These are phyloP conservation scores for Chaetomiaceae sp. DNA, from an alignment of 2,329 filamentous ascomycete species.

Conservation along the genomic window DNA sequence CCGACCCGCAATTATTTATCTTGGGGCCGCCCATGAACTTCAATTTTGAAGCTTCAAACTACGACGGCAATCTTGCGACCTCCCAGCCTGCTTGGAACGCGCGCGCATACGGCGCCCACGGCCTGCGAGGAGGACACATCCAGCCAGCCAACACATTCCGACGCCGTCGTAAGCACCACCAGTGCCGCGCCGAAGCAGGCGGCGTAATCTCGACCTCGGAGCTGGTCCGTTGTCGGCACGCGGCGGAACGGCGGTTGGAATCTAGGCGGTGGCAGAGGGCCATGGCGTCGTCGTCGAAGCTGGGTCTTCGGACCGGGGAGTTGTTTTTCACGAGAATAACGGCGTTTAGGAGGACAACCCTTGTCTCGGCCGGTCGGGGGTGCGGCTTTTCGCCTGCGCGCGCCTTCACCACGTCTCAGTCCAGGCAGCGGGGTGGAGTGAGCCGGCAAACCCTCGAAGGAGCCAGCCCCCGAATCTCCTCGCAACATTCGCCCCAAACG, in stretches of 20 bases:
- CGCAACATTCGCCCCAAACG: not conserved
- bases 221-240: not conserved
- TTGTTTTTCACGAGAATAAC: slow-evolving; percentile 5
- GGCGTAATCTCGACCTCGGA: not conserved
- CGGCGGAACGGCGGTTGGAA: not conserved
- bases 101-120: too few species aligned
- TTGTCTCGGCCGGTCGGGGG: not conserved
- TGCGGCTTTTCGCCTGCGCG: not conserved
- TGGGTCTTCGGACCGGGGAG: slow-evolving; percentile 14
- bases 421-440: not conserved
- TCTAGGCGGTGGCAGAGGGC: too few species aligned
- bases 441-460: not conserved
- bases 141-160: too few species aligned
- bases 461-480: not conserved
- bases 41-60: too few species aligned
- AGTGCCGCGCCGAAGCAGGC: not conserved
- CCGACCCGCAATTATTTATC: not conserved
- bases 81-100: too few species aligned
- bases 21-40: too few species aligned
- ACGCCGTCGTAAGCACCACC: not conserved
- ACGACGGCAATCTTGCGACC: too few species aligned
- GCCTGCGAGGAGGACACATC: too few species aligned
- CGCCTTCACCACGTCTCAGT: slow-evolving; percentile 10
- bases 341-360: slow-evolving; percentile 6
- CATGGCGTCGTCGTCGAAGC: slow-evolving; percentile 15